Evolutionary conservation across 2,329 filamentous ascomycete genomes (phyloP), one percentile per base, ranked within the genome.

Genomic region (Arthrobotrys iridis): DNA sequence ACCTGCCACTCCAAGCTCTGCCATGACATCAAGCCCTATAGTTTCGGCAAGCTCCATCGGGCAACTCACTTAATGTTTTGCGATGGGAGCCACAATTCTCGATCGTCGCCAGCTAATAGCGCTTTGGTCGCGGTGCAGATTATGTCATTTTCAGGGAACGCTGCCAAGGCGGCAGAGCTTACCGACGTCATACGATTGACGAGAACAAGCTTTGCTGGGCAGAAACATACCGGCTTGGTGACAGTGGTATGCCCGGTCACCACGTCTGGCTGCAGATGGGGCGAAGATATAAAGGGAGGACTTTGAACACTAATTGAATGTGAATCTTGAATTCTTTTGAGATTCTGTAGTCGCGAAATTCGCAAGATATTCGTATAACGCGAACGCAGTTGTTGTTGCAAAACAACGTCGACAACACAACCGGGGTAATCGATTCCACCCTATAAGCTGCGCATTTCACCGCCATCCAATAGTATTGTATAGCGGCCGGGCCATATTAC

Each of bases 141-240:
- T 70, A 70, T 70, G 65, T 70, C 65, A 70, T 70, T 60, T 6
- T 43, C 55, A 59, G 55, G 55, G 52, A 41, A 50, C 33, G 22
- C 52, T 45, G 55, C 64, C 64, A 60, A 60, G 64, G 30, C 43
- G 55, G 48, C n/a, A 48, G 26, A 58, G 50, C n/a, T 30, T 40
- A 55, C 55, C 65, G 65, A 70, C 65, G 65, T 70, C 65, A 70
- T 70, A 35, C 10, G 4, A 37, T 45, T 70, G 45, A 62, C 65
- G 65, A 70, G 58, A 68, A 70, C 55, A 70, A 70, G 65, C 65
- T 70, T 59, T 62, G 40, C 65, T 55, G 55, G 43, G 55, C 50
- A 48, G 30, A 55, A 24, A 55, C 30, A 30, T 24, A 30, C 18
- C 15, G 30, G n/a, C 15, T 55, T 20, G 50, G 50, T 55, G 30